Conservation (phyloP, 2,329 filamentous ascomycete species). For the Alternaria arbusti region DNA sequence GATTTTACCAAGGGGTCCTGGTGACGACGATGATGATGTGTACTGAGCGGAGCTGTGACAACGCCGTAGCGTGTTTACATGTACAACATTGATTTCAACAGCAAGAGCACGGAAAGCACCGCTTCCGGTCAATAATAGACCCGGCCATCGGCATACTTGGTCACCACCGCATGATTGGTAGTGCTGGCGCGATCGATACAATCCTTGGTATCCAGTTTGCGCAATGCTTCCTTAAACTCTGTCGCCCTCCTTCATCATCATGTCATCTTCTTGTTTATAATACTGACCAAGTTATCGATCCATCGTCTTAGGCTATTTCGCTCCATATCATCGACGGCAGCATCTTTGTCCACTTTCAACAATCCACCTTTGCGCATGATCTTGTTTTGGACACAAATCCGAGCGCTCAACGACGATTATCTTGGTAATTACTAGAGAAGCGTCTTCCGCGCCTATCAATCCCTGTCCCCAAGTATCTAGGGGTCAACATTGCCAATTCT, state of each 20-base stretch:
- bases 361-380: neutral
- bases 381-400: neutral
- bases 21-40: neutral
- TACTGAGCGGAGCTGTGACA: neutral
- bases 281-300: neutral
- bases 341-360: neutral
- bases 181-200: neutral
- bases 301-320: neutral
- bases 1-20: no score
- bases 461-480: neutral
- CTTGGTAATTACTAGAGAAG: neutral
- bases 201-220: neutral
- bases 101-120: neutral
- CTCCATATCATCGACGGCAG: rapidly evolving
- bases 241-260: rapidly evolving
- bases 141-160: rapidly evolving
- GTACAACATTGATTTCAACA: neutral
- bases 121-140: neutral
- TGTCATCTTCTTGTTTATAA: neutral
- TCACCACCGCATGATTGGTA: neutral
- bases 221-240: neutral
- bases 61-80: neutral
- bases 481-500: neutral
- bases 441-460: neutral
- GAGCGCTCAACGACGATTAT: neutral